A percentile compares a stretch with the other conserved stretches of the same genome.
Evolutionary conservation across 108 stramenopile species (phyloP).

Genomic region (Cyclotella cryptica): DNA sequence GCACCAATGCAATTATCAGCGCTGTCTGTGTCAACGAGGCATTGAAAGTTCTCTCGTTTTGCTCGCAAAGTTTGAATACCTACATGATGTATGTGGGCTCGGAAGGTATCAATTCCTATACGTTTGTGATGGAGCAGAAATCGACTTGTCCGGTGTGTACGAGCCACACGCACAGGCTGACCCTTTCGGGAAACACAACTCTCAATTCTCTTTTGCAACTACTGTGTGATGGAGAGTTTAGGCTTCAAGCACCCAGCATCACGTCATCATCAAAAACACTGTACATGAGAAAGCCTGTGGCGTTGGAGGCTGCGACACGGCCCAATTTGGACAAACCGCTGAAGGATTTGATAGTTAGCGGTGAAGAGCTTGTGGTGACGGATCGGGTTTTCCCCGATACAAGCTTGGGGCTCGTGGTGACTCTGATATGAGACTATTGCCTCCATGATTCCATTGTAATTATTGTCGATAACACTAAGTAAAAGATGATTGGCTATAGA

Average conservation of each 20-base stretch:
- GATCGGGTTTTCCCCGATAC: constrained; percentile 80
- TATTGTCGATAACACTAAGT: too few relatives aligned
- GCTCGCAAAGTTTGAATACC: constrained; percentile 94
- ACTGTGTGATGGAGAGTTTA: constrained; percentile 75
- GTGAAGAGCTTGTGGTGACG: constrained; percentile 92
- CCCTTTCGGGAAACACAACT: constrained; percentile 55
- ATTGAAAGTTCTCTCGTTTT: constrained; percentile 93
- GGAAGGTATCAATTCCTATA: constrained; percentile 86
- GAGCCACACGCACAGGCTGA: constrained; percentile 61
- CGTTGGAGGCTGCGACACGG: constrained; percentile 86
- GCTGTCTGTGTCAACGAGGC: constrained; percentile 96
- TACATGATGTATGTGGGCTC: constrained; percentile 95
- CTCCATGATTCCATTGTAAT: neutral
- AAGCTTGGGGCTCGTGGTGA: constrained; percentile 47
- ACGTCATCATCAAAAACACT: constrained; percentile 76
- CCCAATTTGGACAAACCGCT: constrained; percentile 90
- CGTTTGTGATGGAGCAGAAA: constrained; percentile 91
- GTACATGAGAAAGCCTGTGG: constrained; percentile 94
- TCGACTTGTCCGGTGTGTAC: constrained; percentile 93
- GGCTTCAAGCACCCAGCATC: constrained; percentile 90
- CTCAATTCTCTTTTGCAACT: constrained; percentile 82
- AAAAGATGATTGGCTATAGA: too few relatives aligned
- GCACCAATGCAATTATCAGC: constrained; percentile 98
- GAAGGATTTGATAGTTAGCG: constrained; percentile 78
- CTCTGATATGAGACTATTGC: constrained; percentile 29